A percentile compares a stretch with the other conserved stretches of the same genome.
Conservation (phyloP, 2,329 filamentous ascomycete species). For the Epichloe glyceriae region DNA sequence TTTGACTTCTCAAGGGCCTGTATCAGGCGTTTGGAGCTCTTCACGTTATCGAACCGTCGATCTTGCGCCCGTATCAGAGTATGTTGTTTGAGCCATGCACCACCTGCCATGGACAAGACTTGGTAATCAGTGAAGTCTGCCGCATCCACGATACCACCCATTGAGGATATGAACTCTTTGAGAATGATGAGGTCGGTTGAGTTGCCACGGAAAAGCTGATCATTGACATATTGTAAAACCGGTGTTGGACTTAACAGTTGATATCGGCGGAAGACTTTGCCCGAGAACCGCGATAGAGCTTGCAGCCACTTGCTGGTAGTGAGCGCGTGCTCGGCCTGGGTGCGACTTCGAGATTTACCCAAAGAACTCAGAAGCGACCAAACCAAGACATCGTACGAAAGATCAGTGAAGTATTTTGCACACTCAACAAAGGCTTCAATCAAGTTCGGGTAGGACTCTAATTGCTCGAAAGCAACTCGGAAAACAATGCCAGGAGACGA, state of each 20-base stretch:
- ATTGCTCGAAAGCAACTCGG: conserved; percentile 74
- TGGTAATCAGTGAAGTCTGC: conserved; percentile 81
- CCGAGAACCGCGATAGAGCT: conserved; percentile 80
- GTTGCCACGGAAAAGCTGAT: conserved; percentile 70
- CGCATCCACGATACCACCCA: conserved; percentile 86
- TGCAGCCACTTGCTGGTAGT: conserved; percentile 87
- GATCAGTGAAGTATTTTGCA: conserved; percentile 80
- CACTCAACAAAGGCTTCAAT: conserved; percentile 93
- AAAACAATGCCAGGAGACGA: conserved; percentile 87
- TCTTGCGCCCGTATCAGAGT: conserved; percentile 73
- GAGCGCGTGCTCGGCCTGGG: conserved; percentile 47
- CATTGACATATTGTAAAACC: conserved; percentile 77
- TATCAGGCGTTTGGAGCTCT: conserved; percentile 68
- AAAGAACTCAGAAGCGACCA: conserved; percentile 79
- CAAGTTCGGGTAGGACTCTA: conserved; percentile 88
- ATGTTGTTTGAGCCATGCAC: conserved; percentile 63
- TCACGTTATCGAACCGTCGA: conserved; percentile 61
- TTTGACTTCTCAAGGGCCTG: conserved; percentile 64
- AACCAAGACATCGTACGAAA: conserved; percentile 85
- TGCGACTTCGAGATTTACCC: conserved; percentile 49
- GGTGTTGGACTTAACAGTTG: conserved; percentile 71
- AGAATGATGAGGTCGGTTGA: conserved; percentile 85
- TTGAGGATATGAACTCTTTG: conserved; percentile 77
- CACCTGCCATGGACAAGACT: conserved; percentile 77
- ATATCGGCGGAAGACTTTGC: conserved; percentile 79